Conservation (phyloP, 2,329 filamentous ascomycete species). For the Pseudogymnoascus sp. region DNA sequence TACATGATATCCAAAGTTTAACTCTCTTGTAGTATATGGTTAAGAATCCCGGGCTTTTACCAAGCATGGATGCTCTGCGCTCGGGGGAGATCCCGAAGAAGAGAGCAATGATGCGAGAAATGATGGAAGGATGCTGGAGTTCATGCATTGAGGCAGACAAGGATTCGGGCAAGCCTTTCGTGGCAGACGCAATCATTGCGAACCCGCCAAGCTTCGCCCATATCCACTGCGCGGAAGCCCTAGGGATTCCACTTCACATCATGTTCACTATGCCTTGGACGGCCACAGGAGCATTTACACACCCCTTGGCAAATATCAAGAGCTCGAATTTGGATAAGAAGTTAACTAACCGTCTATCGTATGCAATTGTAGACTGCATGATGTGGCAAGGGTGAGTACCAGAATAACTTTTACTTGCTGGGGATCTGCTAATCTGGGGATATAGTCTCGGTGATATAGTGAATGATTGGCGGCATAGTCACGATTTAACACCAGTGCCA, state of each 20-base stretch:
- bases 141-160: slow-evolving; percentile 59
- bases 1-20: neutral
- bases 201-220: slow-evolving; percentile 34
- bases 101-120: slow-evolving; percentile 61
- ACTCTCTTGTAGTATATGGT: slow-evolving; percentile 60
- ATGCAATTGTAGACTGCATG: slow-evolving; percentile 38
- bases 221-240: slow-evolving; percentile 47
- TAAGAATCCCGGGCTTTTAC: slow-evolving; percentile 75
- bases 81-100: slow-evolving; percentile 63
- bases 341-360: slow-evolving; percentile 36
- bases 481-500: slow-evolving; percentile 33
- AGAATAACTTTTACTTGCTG: neutral
- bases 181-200: slow-evolving; percentile 25
- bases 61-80: slow-evolving; percentile 59
- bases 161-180: slow-evolving; percentile 18
- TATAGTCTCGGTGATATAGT: slow-evolving; percentile 64
- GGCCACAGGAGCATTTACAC: slow-evolving; percentile 36
- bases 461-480: slow-evolving; percentile 16
- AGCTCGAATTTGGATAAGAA: slow-evolving; percentile 27
- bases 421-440: neutral
- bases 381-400: slow-evolving; percentile 38
- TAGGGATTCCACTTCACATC: slow-evolving; percentile 53
- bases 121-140: slow-evolving; percentile 73
- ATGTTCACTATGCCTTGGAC: slow-evolving; percentile 59
- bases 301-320: slow-evolving; percentile 40